phyloP scores from a whole-genome alignment of 1,284 basidiomycete species.

The Cryptococcus sp. region DNA sequence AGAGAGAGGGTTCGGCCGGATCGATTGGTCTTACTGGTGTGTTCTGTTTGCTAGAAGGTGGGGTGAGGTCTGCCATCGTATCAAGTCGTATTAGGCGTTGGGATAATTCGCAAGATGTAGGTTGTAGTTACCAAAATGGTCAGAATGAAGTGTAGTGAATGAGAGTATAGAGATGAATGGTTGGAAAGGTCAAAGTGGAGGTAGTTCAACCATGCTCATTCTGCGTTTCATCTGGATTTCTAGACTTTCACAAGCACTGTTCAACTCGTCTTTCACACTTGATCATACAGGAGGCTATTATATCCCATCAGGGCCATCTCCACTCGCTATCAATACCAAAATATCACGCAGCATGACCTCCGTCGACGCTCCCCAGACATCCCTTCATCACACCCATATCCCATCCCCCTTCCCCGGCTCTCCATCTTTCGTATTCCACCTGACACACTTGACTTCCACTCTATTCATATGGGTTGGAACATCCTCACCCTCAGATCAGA shows the following conservation, averaged over 20 bases:
- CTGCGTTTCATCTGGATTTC: not conserved
- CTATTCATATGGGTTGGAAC: constrained; percentile 77
- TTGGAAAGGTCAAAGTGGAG: not conserved
- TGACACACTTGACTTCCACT: constrained; percentile 64
- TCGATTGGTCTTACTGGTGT: constrained; percentile 20
- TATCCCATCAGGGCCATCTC: too few relatives aligned
- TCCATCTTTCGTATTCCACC: constrained; percentile 63
- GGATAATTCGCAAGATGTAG: too few relatives aligned
- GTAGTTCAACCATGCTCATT: not conserved
- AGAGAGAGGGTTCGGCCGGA: not conserved
- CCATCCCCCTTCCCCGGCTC: constrained; percentile 32
- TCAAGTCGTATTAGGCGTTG: not conserved
- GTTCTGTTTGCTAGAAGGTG: constrained; percentile 19
- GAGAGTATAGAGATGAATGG: not conserved
- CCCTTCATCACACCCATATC: constrained; percentile 27
- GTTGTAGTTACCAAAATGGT: too few relatives aligned
- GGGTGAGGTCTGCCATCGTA: constrained; percentile 3
- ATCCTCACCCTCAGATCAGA: constrained; percentile 34
- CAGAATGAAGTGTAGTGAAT: not conserved
- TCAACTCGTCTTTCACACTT: not conserved
- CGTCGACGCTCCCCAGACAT: constrained; percentile 11
- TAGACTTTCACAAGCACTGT: not conserved
- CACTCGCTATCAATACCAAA: too few relatives aligned
- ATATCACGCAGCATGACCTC: too few relatives aligned
- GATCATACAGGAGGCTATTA: too few relatives aligned